Conservation (phyloP, 352 stramenopile species). For the Peronosclerospora sorghi region DNA sequence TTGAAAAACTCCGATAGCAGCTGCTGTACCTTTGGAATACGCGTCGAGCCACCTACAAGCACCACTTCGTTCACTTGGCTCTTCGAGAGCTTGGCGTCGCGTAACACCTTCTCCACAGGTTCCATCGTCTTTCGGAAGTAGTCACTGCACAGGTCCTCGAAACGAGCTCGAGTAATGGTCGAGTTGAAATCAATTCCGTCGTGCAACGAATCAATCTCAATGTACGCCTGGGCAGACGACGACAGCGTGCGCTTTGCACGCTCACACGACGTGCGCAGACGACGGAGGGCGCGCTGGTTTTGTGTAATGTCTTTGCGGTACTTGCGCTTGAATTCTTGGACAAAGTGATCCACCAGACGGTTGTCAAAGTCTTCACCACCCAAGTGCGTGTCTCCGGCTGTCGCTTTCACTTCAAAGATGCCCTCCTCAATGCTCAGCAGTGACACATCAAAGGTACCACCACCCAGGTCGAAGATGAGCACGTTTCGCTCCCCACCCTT, state of each 20-base stretch:
- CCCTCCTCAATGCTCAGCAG: no score
- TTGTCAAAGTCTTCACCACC: no score
- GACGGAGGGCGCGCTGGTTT: conserved; percentile 85
- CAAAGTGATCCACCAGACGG: conserved; percentile 90
- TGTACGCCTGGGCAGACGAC: conserved; percentile 86
- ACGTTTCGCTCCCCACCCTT: conserved; percentile 90
- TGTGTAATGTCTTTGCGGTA: conserved; percentile 79
- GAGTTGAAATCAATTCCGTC: conserved; percentile 91
- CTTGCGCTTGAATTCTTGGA: conserved; percentile 89
- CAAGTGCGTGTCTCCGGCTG: conserved; percentile 90
- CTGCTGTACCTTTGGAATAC: conserved; percentile 66
- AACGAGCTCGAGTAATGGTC: conserved; percentile 84
- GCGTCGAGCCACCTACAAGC: conserved; percentile 64
- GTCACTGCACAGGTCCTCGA: conserved; percentile 86
- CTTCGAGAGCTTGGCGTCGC: conserved; percentile 85
- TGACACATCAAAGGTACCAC: no score
- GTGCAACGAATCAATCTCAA: conserved; percentile 91
- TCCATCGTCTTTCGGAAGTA: conserved; percentile 89
- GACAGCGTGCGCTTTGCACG: conserved; percentile 91
- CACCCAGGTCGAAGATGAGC: conserved; percentile 94
- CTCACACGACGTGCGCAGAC: conserved; percentile 89
- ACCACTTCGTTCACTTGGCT: conserved; percentile 75
- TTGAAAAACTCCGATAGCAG: conserved; percentile 59
- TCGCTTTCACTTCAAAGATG: conserved; percentile 95
- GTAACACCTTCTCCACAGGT: conserved; percentile 82